Percentiles rank a stretch among this genome's conserved stretches.
Conservation (phyloP, 176 grass and related monocot genomes). For the Poa annua region DNA sequence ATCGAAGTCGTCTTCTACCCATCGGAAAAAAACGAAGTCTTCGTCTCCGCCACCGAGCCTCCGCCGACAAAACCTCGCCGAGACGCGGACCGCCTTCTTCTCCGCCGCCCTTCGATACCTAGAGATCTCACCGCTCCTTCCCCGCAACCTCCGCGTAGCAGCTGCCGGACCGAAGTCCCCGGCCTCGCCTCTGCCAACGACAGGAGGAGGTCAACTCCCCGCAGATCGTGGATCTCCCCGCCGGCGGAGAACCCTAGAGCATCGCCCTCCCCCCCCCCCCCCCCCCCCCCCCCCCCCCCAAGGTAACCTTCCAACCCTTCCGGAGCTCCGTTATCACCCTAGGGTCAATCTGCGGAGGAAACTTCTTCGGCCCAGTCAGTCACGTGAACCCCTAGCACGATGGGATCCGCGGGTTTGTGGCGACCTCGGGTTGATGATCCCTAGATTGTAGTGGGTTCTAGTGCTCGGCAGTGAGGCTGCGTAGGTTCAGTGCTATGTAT, state of each 20-base stretch:
- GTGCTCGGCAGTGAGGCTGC: background rate
- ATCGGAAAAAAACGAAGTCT: background rate
- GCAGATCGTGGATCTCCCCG: slow-evolving; percentile 28
- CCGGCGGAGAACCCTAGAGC: slow-evolving; percentile 7
- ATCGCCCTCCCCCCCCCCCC: too few relatives aligned
- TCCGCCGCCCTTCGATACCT: background rate
- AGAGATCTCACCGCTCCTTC: background rate
- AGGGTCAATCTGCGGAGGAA: background rate
- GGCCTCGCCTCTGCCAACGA: background rate
- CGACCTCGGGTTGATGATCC: background rate
- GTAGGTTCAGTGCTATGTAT: background rate
- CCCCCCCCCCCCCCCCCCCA: too few relatives aligned
- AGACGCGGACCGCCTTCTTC: background rate
- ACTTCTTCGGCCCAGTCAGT: background rate
- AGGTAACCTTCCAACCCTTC: background rate
- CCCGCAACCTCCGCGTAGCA: background rate
- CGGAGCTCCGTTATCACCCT: too few relatives aligned
- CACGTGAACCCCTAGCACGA: background rate
- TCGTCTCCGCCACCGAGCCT: background rate
- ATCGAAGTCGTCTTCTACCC: background rate
- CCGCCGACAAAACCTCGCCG: background rate
- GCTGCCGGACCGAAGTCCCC: background rate
- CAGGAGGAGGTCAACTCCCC: background rate
- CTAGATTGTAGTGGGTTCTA: background rate
- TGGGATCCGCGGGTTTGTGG: background rate